These are phyloP conservation scores for Eragrostis nindensis DNA, from an alignment of 176 grass and related monocot genomes.

Conservation along the genomic window DNA sequence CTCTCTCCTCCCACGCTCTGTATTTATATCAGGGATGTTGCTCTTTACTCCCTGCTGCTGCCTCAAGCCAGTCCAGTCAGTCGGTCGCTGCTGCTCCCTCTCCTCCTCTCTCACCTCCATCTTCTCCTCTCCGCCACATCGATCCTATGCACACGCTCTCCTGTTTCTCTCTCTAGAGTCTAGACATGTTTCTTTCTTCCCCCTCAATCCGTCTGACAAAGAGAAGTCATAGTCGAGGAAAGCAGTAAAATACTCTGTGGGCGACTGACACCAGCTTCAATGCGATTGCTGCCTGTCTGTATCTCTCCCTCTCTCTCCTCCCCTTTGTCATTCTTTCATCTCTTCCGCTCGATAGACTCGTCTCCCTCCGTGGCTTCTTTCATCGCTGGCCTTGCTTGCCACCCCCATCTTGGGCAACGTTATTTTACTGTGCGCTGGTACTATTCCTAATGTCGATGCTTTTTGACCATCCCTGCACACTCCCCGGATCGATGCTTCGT, in stretches of 20 bases:
- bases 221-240: conserved; percentile 88
- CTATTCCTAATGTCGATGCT: conserved; percentile 52
- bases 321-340: conserved; percentile 31
- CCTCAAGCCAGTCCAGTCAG: conserved; percentile 29
- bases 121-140: no score
- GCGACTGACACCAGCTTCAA: conserved; percentile 82
- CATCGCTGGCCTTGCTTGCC: conserved; percentile 33
- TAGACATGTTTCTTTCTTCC: conserved; percentile 13
- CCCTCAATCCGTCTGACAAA: conserved; percentile 76
- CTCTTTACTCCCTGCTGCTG: conserved; percentile 72
- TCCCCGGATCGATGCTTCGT: neutral
- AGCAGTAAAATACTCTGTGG: conserved; percentile 91
- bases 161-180: conserved; percentile 40
- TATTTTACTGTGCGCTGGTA: conserved; percentile 46
- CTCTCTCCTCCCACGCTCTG: conserved; percentile 37
- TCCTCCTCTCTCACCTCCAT: conserved; percentile 12
- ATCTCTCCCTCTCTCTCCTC: conserved; percentile 8
- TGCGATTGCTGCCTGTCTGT: conserved; percentile 40
- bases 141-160: neutral
- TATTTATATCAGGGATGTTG: conserved; percentile 81
- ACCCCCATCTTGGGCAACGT: conserved; percentile 49
- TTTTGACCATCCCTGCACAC: conserved; percentile 43
- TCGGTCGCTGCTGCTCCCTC: conserved; percentile 11
- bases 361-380: conserved; percentile 40
- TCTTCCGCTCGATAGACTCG: conserved; percentile 36